A percentile compares a stretch with the other conserved stretches of the same genome.
Conservation (phyloP, 139 green algal species). For the Spirogloea muscicola region DNA sequence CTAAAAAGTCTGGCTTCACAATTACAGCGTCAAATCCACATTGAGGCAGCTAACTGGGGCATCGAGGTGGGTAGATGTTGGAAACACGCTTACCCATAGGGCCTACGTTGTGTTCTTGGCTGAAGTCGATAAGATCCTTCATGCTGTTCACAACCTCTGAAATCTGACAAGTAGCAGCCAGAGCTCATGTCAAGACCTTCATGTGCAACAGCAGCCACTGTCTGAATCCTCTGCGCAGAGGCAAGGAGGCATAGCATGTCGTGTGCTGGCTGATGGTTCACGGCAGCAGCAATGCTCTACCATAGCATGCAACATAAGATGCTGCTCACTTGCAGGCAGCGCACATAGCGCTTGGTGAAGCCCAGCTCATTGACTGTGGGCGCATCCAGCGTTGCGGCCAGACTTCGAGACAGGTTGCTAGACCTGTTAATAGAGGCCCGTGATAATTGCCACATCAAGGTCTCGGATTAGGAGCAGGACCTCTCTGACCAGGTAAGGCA, state of each 20-base stretch:
- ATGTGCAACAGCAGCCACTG: too few species aligned
- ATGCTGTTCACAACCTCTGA: conserved; percentile 55
- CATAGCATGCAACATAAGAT: neutral
- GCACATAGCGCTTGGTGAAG: conserved; percentile 57
- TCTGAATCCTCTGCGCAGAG: too few species aligned
- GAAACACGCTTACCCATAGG: conserved; percentile 27
- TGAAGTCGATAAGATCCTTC: conserved; percentile 52
- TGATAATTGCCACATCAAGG: too few species aligned
- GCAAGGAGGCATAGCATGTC: too few species aligned
- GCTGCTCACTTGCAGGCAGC: conserved; percentile 48
- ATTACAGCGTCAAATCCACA: too few species aligned
- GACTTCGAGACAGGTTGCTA: conserved; percentile 17
- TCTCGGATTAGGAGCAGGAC: too few species aligned
- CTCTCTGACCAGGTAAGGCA: too few species aligned
- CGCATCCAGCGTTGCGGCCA: conserved; percentile 41
- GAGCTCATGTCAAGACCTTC: too few species aligned
- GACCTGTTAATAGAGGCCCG: conserved; percentile 19
- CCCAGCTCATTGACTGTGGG: conserved; percentile 52
- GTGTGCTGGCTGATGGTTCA: too few species aligned
- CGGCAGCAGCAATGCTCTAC: neutral
- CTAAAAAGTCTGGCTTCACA: too few species aligned
- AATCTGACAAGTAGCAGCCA: too few species aligned
- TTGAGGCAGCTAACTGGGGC: too few species aligned
- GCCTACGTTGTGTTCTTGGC: conserved; percentile 37
- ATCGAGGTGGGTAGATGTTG: neutral